Evolutionary conservation across 495 filamentous ascomycete genomes (phyloP).

Genomic region (Hypoxylon fragiforme): DNA sequence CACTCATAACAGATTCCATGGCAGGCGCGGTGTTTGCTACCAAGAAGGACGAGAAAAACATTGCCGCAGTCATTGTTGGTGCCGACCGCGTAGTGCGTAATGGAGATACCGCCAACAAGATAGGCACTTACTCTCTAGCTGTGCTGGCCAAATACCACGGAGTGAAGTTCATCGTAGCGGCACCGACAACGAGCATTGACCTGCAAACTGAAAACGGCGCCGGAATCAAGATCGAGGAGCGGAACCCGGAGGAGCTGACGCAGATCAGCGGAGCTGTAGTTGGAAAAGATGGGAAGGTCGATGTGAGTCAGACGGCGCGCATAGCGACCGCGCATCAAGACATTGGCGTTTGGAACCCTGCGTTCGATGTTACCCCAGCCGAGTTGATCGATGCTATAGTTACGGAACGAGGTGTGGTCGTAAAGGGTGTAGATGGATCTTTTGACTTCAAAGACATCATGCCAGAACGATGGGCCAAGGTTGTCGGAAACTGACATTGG

Average conservation of each 20-base stretch:
- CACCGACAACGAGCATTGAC: slow-evolving; percentile 93
- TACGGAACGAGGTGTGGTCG: slow-evolving; percentile 86
- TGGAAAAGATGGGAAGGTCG: slow-evolving; percentile 50
- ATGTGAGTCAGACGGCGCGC: slow-evolving; percentile 60
- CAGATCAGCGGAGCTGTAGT: slow-evolving; percentile 74
- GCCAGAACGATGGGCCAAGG: slow-evolving; percentile 52
- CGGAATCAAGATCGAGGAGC: slow-evolving; percentile 86
- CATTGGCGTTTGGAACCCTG: slow-evolving; percentile 91
- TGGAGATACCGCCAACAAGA: slow-evolving; percentile 98
- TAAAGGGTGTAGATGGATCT: slow-evolving; percentile 70
- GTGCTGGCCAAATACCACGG: slow-evolving; percentile 83
- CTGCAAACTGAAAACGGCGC: slow-evolving; percentile 71
- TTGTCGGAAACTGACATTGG: slow-evolving; percentile 22
- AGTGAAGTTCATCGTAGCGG: slow-evolving; percentile 92
- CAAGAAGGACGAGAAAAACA: slow-evolving; percentile 58
- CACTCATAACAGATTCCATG: slow-evolving; percentile 96
- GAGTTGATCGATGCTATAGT: slow-evolving; percentile 90
- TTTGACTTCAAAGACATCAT: slow-evolving; percentile 68
- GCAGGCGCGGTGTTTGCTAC: slow-evolving; percentile 75
- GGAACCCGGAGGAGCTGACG: slow-evolving; percentile 75
- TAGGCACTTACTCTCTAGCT: slow-evolving; percentile 91
- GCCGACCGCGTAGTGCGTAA: slow-evolving; percentile 95
- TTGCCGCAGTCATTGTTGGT: slow-evolving; percentile 88
- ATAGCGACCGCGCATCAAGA: slow-evolving; percentile 79
- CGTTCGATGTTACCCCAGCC: slow-evolving; percentile 91